phyloP scores from a whole-genome alignment of 2,329 filamentous ascomycete genomes.

The Trichoderma koningiopsis region DNA sequence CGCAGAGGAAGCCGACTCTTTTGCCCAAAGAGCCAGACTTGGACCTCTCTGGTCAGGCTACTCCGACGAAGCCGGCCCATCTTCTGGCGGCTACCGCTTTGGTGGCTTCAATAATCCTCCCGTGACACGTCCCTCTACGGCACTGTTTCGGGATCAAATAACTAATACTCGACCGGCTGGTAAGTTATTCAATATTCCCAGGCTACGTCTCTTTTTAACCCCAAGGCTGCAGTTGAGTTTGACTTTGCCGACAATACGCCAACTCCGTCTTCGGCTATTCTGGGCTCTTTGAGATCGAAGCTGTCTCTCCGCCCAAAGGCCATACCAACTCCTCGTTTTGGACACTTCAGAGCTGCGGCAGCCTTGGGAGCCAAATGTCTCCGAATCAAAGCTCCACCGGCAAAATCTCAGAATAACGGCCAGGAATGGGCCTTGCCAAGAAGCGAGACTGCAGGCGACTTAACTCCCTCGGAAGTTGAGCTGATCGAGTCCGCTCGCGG shows the following conservation, averaged over 20 bases:
- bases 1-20: slow-evolving; percentile 20
- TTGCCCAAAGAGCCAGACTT: slow-evolving; percentile 36
- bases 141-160: slow-evolving; percentile 13
- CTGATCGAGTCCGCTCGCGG: slow-evolving; percentile 39
- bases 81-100: not conserved
- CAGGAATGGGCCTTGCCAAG: not conserved
- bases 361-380: slow-evolving; percentile 20
- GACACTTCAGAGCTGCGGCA: slow-evolving; percentile 16
- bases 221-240: not conserved
- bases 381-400: slow-evolving; percentile 11
- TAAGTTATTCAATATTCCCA: not conserved
- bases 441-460: not conserved
- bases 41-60: slow-evolving; percentile 37
- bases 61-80: slow-evolving; percentile 4
- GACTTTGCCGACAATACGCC: slow-evolving; percentile 4
- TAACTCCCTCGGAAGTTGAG: slow-evolving; percentile 28
- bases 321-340: not conserved
- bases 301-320: not conserved
- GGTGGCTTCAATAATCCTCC: slow-evolving; percentile 1
- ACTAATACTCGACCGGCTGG: not conserved
- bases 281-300: not conserved
- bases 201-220: not conserved
- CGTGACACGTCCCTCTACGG: slow-evolving; percentile 8
- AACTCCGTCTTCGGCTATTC: slow-evolving; percentile 25
- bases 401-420: not conserved